phyloP scores from a whole-genome alignment of 2,329 filamentous ascomycete species.

The Sarocladium brachiariae region DNA sequence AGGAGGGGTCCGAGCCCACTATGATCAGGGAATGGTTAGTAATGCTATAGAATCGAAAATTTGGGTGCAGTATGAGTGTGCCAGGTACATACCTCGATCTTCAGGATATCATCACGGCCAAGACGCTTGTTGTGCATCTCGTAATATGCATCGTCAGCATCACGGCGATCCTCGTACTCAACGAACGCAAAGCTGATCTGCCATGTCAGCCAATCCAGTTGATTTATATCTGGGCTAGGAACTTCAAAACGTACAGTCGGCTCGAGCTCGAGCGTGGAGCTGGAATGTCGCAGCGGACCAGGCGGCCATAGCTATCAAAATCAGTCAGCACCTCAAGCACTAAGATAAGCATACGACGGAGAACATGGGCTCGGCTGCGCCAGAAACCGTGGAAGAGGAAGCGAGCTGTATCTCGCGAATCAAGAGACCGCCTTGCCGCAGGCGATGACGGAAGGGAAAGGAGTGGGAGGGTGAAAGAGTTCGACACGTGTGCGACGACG shows the following conservation, averaged over 20 bases:
- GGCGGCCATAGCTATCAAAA: constrained; percentile 75
- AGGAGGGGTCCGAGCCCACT: constrained; percentile 98
- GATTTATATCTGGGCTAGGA: background rate
- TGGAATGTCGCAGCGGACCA: constrained; percentile 97
- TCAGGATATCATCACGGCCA: constrained; percentile 87
- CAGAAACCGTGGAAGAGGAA: background rate
- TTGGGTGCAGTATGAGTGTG: background rate
- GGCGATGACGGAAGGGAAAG: constrained; percentile 2
- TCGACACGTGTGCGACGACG: constrained; percentile 7
- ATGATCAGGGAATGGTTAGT: constrained; percentile 11
- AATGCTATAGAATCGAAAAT: too few species aligned
- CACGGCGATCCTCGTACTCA: constrained; percentile 96
- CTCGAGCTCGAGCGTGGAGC: constrained; percentile 89
- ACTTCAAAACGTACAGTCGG: constrained; percentile 66
- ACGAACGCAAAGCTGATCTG: constrained; percentile 94
- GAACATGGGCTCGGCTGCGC: constrained; percentile 12
- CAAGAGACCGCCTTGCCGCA: constrained; percentile 8
- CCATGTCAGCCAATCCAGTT: background rate
- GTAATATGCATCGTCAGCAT: constrained; percentile 97
- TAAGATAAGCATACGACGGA: constrained; percentile 27
- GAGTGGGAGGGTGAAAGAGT: background rate
- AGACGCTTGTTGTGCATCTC: constrained; percentile 99
- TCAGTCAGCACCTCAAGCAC: constrained; percentile 34
- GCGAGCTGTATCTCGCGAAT: constrained; percentile 8
- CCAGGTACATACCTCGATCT: constrained; percentile 76